A percentile compares a stretch with the other conserved stretches of the same genome.
These are phyloP conservation scores for Phytomonas sp. DNA, from an alignment of 208 protist genomes.

Conservation along the genomic window DNA sequence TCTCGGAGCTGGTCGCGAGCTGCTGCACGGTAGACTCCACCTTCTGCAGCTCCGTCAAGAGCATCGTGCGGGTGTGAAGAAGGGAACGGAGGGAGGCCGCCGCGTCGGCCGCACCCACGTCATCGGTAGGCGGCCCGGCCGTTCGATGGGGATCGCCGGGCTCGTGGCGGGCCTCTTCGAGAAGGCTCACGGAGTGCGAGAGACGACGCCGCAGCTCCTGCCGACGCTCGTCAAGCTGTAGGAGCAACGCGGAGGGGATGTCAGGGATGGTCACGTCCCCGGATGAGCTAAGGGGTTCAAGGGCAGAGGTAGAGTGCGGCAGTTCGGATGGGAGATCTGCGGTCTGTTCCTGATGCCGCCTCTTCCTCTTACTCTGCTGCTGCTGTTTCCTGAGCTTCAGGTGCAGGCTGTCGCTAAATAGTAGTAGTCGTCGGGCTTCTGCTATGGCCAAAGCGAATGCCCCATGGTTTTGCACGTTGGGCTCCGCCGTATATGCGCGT, in stretches of 20 bases:
- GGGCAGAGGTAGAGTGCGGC: too few relatives aligned
- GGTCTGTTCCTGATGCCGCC: slow-evolving; percentile 5
- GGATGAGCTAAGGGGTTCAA: too few relatives aligned
- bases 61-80: slow-evolving; percentile 58
- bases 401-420: slow-evolving; percentile 25
- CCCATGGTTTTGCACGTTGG: slow-evolving; percentile 26
- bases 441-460: slow-evolving; percentile 37
- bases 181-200: slow-evolving; percentile 25
- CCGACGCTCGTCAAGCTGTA: slow-evolving; percentile 28
- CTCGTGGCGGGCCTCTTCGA: slow-evolving; percentile 20
- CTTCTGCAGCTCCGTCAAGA: slow-evolving; percentile 65
- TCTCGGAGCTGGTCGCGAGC: slow-evolving; percentile 35
- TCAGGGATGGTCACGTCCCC: not conserved
- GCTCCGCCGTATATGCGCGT: slow-evolving; percentile 19
- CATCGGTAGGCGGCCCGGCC: not conserved
- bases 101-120: slow-evolving; percentile 17
- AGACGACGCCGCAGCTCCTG: slow-evolving; percentile 36
- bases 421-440: slow-evolving; percentile 32
- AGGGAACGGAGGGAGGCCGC: slow-evolving; percentile 63
- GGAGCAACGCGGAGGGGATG: not conserved
- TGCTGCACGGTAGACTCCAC: slow-evolving; percentile 57
- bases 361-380: not conserved
- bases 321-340: not conserved
- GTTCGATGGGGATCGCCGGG: too few relatives aligned
- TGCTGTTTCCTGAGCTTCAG: slow-evolving; percentile 18